Evolutionary conservation across 2,329 filamentous ascomycete species (phyloP), one percentile per base, ranked within the genome.

Genomic region (Aspergillus uvarum): DNA sequence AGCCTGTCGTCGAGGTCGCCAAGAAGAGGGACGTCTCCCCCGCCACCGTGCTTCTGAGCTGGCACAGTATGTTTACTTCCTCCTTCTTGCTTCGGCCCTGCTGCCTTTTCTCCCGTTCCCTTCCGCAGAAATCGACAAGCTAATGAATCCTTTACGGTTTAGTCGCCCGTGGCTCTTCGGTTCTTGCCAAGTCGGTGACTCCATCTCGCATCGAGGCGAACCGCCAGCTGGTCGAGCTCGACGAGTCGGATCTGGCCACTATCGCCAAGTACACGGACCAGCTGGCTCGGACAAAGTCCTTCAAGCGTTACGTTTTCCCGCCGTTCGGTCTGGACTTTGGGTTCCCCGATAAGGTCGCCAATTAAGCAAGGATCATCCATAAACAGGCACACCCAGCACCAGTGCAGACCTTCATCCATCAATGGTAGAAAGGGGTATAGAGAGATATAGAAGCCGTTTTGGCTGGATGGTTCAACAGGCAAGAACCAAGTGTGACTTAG

Each of bases 321-420:
- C 83, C 87, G 0, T 90, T 90, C 68, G 86, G 86, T 2, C 76
- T 89, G 52, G 81, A 88, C 68, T 88, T 91, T 72, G 88, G 88
- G 2, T 90, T 90, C 79, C 87, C 87, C n/a, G 88, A 90, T 72
- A 88, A 88, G 81, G 47, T 53, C 22, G 35, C 19, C 35, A 26
- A n/a, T 26, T n/a, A 19, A 16, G 14, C 10, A 12, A 22, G 22
- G 22, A 3, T 3, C 22, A 22, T 22, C 22, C 22, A 22, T 22
- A 7, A 35, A 19, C 32, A 32, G 19, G 22, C 19, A 26, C 14
- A 16, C 11, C 21, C 5, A 10, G n/a, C 16, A 6, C 2, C 38
- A 44, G 14, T 31, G 11, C 12, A 29, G 14, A 31, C 38, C 10
- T 32, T 22, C 22, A 2, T 22, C 2, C 29, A 5, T 7, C 24